phyloP scores from a whole-genome alignment of 345 rosid genomes.

The Turritis glabra region DNA sequence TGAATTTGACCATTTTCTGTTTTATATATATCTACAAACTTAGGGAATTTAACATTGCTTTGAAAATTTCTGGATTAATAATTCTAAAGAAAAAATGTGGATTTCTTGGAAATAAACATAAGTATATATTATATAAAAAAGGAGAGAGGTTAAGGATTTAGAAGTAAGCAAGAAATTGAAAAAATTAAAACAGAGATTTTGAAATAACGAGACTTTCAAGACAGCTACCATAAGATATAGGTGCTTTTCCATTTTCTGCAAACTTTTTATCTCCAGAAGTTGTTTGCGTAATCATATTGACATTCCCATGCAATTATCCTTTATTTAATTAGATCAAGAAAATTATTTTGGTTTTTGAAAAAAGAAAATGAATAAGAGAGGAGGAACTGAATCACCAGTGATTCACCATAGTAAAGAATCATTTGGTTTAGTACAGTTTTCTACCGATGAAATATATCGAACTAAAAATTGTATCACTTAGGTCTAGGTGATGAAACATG shows the following conservation, averaged over 20 bases:
- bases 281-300: background rate
- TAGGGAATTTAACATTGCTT: background rate
- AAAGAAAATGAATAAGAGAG: background rate
- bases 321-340: background rate
- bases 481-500: background rate
- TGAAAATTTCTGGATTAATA: background rate
- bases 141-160: too few species aligned
- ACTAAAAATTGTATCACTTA: background rate
- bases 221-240: background rate
- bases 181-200: background rate
- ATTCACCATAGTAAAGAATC: background rate
- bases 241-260: conserved; percentile 8
- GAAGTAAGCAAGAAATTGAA: too few species aligned
- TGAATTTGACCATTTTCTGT: background rate
- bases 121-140: too few species aligned
- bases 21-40: background rate
- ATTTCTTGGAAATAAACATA: too few species aligned
- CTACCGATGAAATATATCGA: background rate
- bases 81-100: background rate
- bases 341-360: background rate
- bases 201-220: background rate
- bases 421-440: too few species aligned
- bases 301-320: background rate
- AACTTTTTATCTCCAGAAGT: background rate
- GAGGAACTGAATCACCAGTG: background rate